These are phyloP conservation scores for Penicillium rolfsii DNA, from an alignment of 2,329 filamentous ascomycete species.

Conservation along the genomic window DNA sequence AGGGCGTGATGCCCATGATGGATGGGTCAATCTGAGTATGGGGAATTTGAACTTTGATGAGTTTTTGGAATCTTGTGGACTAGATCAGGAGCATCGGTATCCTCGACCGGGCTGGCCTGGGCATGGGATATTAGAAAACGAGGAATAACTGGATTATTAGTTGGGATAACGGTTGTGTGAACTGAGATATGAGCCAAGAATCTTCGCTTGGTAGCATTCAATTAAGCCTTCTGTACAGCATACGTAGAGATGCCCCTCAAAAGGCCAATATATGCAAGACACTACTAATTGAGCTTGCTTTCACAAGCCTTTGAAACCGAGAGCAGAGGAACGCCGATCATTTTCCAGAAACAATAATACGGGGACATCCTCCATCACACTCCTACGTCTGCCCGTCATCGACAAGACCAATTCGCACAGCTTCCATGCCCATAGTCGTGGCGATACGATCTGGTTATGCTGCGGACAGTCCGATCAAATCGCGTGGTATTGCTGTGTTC, in stretches of 20 bases:
- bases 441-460: constrained; percentile 27
- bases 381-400: neutral
- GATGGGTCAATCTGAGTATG: constrained; percentile 2
- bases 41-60: constrained; percentile 13
- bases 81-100: constrained; percentile 1
- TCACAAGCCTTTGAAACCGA: neutral
- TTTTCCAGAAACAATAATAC: neutral
- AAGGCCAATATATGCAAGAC: too few relatives aligned
- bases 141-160: neutral
- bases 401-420: constrained; percentile 26
- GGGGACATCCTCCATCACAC: neutral
- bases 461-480: constrained; percentile 28
- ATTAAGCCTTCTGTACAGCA: too few relatives aligned
- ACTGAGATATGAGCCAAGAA: neutral
- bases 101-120: constrained; percentile 4
- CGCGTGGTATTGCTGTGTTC: constrained; percentile 19
- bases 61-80: constrained; percentile 5
- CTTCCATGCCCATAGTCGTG: constrained; percentile 32
- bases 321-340: neutral
- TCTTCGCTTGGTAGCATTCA: neutral
- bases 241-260: too few relatives aligned
- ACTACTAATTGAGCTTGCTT: too few relatives aligned
- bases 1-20: constrained; percentile 11
- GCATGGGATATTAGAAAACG: constrained; percentile 1
- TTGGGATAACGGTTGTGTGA: neutral